These are phyloP conservation scores for Ananas comosus DNA, from an alignment of 176 grass and related monocot species.

Conservation along the genomic window DNA sequence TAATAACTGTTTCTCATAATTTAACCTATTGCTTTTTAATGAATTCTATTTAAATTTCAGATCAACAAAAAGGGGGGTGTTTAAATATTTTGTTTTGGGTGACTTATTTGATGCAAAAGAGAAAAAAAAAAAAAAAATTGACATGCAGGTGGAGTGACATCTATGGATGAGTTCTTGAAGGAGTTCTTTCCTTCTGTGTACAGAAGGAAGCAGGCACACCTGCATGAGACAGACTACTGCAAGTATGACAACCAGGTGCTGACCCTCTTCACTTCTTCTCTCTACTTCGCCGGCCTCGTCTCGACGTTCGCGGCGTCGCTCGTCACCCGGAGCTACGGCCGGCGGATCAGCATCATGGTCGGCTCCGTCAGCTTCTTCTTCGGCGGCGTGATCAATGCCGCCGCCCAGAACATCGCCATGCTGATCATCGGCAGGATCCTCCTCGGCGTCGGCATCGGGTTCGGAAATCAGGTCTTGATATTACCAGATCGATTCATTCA, in stretches of 20 bases:
- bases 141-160: slow-evolving; percentile 67
- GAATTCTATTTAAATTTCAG: background rate
- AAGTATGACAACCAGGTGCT: slow-evolving; percentile 93
- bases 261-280: slow-evolving; percentile 89
- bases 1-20: no score
- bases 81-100: slow-evolving; percentile 5
- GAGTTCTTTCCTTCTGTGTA: slow-evolving; percentile 81
- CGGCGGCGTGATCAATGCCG: slow-evolving; percentile 71
- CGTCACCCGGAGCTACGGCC: slow-evolving; percentile 52
- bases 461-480: slow-evolving; percentile 61
- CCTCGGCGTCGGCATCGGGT: slow-evolving; percentile 81
- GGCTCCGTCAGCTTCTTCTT: slow-evolving; percentile 86
- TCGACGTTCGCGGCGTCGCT: slow-evolving; percentile 85
- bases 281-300: slow-evolving; percentile 87
- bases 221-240: slow-evolving; percentile 92
- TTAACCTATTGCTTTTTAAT: no score
- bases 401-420: slow-evolving; percentile 57
- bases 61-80: background rate
- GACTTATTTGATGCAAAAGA: slow-evolving; percentile 4
- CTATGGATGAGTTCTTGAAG: slow-evolving; percentile 87
- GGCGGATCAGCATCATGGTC: slow-evolving; percentile 73
- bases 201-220: slow-evolving; percentile 51
- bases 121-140: background rate
- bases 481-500: background rate
- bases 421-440: slow-evolving; percentile 81